Conservation (phyloP, 2,329 filamentous ascomycete genomes). For the Sclerotinia spermophila region DNA sequence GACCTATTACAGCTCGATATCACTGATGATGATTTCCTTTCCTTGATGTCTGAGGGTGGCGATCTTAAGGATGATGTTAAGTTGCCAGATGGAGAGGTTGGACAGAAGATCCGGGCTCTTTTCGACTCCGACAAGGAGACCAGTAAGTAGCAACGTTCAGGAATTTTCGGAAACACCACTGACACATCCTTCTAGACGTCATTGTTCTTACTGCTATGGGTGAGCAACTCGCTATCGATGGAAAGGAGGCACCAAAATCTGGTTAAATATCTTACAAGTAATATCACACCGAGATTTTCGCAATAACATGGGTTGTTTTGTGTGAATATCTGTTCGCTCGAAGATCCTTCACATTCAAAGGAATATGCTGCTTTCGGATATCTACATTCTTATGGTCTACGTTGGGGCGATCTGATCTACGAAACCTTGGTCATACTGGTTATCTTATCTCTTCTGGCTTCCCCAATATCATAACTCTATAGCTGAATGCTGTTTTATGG, state of each 20-base stretch:
- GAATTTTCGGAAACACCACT: not conserved
- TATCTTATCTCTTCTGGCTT: constrained; percentile 36
- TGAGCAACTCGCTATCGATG: constrained; percentile 87
- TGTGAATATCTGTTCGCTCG: constrained; percentile 28
- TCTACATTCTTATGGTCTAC: constrained; percentile 43
- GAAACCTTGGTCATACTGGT: constrained; percentile 45
- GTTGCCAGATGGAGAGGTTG: constrained; percentile 84
- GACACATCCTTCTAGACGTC: constrained; percentile 58
- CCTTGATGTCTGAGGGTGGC: constrained; percentile 84
- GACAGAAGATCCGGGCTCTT: constrained; percentile 78
- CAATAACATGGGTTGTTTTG: constrained; percentile 31
- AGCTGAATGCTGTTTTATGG: constrained; percentile 33
- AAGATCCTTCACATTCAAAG: constrained; percentile 24
- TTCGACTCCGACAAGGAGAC: constrained; percentile 90
- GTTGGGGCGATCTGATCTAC: constrained; percentile 43
- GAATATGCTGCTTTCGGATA: constrained; percentile 34
- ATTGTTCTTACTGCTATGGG: constrained; percentile 94
- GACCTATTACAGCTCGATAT: constrained; percentile 69
- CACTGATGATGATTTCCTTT: constrained; percentile 90
- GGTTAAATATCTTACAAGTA: constrained; percentile 26
- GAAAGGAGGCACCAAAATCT: constrained; percentile 76
- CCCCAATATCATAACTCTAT: constrained; percentile 29
- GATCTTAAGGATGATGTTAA: constrained; percentile 93
- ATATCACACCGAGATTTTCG: constrained; percentile 25
- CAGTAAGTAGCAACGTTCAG: constrained; percentile 60